These are phyloP conservation scores for Ophiostoma fasciatum DNA, from an alignment of 2,329 filamentous ascomycete species.

Conservation along the genomic window DNA sequence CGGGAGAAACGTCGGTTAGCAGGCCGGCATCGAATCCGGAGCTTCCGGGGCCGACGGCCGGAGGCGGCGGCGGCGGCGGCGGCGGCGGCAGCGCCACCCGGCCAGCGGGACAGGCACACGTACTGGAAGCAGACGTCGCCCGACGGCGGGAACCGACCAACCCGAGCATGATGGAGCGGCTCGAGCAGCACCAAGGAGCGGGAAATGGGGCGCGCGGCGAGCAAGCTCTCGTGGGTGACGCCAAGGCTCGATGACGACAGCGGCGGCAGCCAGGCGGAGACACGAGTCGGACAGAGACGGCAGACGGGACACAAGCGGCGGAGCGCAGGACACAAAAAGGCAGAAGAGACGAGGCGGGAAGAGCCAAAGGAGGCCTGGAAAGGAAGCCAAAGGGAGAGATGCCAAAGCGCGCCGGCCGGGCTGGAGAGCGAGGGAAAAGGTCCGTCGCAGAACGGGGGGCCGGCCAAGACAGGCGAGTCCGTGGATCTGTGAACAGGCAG, in stretches of 20 bases:
- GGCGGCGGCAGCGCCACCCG: not conserved
- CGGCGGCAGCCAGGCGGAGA: too few relatives aligned
- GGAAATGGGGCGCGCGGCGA: not conserved
- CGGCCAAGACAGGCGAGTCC: too few relatives aligned
- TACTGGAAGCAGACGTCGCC: constrained; percentile 22
- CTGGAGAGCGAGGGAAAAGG: too few relatives aligned
- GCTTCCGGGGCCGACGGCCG: not conserved
- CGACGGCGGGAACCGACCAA: constrained; percentile 15
- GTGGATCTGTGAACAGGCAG: too few relatives aligned
- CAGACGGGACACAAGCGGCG: too few relatives aligned
- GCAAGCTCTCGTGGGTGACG: not conserved
- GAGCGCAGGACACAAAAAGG: too few relatives aligned
- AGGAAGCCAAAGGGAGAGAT: constrained; percentile 2
- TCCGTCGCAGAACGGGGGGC: too few relatives aligned
- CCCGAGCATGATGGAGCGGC: constrained; percentile 7
- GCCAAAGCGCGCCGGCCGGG: too few relatives aligned
- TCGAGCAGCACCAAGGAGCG: not conserved
- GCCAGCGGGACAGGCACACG: constrained; percentile 9
- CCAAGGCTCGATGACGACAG: not conserved
- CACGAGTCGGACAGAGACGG: too few relatives aligned
- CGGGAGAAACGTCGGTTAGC: constrained; percentile 2
- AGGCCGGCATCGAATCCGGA: not conserved
- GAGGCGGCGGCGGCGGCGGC: not conserved
- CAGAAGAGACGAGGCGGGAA: too few relatives aligned
- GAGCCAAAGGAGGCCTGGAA: not conserved